These are phyloP conservation scores for Kodamaea hsintzibuensis DNA, from an alignment of 805 yeast genomes.

Conservation along the genomic window DNA sequence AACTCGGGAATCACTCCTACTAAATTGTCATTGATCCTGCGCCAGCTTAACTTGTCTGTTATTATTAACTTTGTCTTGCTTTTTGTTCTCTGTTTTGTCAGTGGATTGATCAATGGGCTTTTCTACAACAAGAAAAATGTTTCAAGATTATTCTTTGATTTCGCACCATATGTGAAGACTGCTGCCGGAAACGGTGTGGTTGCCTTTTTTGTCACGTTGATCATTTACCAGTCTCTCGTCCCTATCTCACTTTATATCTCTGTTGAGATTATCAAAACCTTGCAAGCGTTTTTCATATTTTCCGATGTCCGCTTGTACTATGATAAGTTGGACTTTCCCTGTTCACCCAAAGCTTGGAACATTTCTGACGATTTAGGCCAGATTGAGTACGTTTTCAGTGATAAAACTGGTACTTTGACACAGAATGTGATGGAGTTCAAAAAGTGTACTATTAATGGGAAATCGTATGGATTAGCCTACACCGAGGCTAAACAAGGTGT, in stretches of 20 bases:
- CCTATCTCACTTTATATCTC: constrained; percentile 83
- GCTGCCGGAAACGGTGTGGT: constrained; percentile 70
- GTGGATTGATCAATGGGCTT: constrained; percentile 72
- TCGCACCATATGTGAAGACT: constrained; percentile 64
- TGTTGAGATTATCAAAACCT: constrained; percentile 78
- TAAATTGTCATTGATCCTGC: constrained; percentile 69
- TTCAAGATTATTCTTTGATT: constrained; percentile 68
- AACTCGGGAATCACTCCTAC: constrained; percentile 81
- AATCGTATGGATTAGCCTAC: constrained; percentile 73
- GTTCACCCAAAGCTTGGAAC: constrained; percentile 83
- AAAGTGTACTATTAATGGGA: constrained; percentile 74
- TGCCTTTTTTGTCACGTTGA: constrained; percentile 72
- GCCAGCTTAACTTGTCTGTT: constrained; percentile 72
- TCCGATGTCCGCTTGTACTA: constrained; percentile 75
- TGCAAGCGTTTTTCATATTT: constrained; percentile 78
- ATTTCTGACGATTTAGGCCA: constrained; percentile 86
- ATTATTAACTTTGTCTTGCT: constrained; percentile 62
- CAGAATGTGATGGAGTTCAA: constrained; percentile 86
- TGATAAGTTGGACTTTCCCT: constrained; percentile 69
- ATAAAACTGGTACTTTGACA: constrained; percentile 82
- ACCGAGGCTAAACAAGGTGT: constrained; percentile 83
- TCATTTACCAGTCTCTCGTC: constrained; percentile 74
- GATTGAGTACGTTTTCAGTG: constrained; percentile 81
- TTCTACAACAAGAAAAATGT: constrained; percentile 48
- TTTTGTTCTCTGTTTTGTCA: constrained; percentile 65